Evolutionary conservation across 176 grass and related monocot genomes (phyloP), one percentile per base, ranked within the genome.

Genomic region (Cenchrus fungigraminus): DNA sequence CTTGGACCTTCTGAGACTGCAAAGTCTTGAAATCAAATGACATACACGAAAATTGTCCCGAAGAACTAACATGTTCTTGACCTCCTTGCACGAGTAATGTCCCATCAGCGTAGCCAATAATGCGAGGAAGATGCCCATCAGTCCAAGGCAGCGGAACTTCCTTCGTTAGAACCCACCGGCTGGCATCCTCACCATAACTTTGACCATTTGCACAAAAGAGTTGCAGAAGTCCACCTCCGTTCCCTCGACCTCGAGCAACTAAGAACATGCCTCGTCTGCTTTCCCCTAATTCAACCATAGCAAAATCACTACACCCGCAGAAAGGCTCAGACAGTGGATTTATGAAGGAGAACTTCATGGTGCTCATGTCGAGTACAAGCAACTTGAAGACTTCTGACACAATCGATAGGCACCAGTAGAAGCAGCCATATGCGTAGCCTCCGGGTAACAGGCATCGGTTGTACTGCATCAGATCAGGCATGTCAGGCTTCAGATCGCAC

Each of bases 311-410:
- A 70, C 19, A 8, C 66, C 0, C 57, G 73, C 1, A 0, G 19
- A 0, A 8, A 46, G 45, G 45, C 6, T 8, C 19, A 32, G 16
- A 5, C 16, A 44, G 86, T 34, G 53, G 34, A 25, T 31, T 50
- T 20, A 49, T 55, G 6, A 59, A 14, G 32, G 74, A 78, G 80
- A 88, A 83, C 56, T 83, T 66, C 86, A 88, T 88, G 19, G 5
- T 77, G 6, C 20, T 6, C 42, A 46, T 78, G 79, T 88, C 52
- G 3, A 88, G 85, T 70, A 49, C 72, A 6, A 87, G 61, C 8
- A 87, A 1, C 1, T 34, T 74, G 1, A 45, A 28, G 17, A 28
- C 32, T 9, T 6, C 1, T 46, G 45, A 46, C 45, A 46, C 1
- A 46, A 6, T 46, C 45, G 45, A 46, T 46, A 46, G 45, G 45